Conservation (phyloP, 306 rosid genomes). For the Casuarina cunninghamiana region DNA sequence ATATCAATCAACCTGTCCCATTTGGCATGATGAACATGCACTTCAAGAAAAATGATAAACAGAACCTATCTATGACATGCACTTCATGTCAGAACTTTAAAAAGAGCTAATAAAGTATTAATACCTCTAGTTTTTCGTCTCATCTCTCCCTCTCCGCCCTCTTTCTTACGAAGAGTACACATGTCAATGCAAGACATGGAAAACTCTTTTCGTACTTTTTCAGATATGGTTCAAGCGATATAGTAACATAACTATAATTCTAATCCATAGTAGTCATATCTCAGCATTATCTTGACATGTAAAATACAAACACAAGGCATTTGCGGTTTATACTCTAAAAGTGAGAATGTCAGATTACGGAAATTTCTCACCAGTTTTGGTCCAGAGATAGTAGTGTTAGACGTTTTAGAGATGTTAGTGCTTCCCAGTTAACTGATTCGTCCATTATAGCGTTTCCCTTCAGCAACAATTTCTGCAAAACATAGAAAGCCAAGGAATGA, state of each 20-base stretch:
- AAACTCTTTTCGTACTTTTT: background rate
- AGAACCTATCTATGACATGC: background rate
- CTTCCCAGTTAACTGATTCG: slow-evolving; percentile 70
- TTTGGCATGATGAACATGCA: slow-evolving; percentile 10
- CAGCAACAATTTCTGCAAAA: slow-evolving; percentile 63
- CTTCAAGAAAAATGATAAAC: background rate
- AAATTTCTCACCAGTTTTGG: slow-evolving; percentile 71
- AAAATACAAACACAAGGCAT: background rate
- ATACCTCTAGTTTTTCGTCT: background rate
- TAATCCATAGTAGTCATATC: background rate
- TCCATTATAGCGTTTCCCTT: slow-evolving; percentile 56
- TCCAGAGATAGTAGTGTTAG: slow-evolving; percentile 64
- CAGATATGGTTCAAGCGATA: background rate
- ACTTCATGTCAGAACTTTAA: background rate
- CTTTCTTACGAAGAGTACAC: background rate
- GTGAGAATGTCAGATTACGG: slow-evolving; percentile 9
- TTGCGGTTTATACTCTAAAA: background rate
- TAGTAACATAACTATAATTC: background rate
- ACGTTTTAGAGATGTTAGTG: slow-evolving; percentile 52
- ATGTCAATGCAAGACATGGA: background rate
- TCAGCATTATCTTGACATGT: background rate
- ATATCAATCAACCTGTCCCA: background rate
- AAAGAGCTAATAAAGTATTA: background rate
- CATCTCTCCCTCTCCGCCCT: too few species aligned
- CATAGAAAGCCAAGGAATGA: slow-evolving; percentile 21